Conservation (phyloP, 805 yeast species). For the Tetrapisispora namnaoensis region DNA sequence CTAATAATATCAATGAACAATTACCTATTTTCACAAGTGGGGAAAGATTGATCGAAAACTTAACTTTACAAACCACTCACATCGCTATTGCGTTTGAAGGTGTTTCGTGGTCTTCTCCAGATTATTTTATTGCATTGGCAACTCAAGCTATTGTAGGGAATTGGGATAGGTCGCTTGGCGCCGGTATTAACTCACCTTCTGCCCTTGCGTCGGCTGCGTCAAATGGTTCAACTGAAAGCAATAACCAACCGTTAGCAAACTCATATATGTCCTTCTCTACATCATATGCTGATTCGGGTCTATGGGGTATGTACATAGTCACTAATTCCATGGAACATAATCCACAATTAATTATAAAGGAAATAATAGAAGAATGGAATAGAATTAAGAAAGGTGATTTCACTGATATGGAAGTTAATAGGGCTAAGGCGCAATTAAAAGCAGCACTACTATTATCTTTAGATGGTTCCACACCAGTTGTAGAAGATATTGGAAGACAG, state of each 20-base stretch:
- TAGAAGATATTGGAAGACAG: constrained; percentile 97
- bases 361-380: constrained; percentile 79
- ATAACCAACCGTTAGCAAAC: constrained; percentile 59
- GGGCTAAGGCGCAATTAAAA: constrained; percentile 90
- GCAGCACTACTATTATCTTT: constrained; percentile 82
- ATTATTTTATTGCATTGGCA: constrained; percentile 88
- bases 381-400: constrained; percentile 72
- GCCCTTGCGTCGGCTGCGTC: constrained; percentile 57
- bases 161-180: constrained; percentile 90
- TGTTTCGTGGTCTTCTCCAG: constrained; percentile 93
- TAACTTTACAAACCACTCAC: constrained; percentile 77
- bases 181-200: constrained; percentile 77
- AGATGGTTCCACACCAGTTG: constrained; percentile 92
- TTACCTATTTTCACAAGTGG: constrained; percentile 77
- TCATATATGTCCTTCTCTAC: constrained; percentile 96
- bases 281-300: constrained; percentile 92
- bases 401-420: constrained; percentile 76
- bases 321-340: constrained; percentile 62
- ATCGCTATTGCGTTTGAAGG: constrained; percentile 96
- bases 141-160: constrained; percentile 96
- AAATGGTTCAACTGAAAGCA: constrained; percentile 34
- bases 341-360: constrained; percentile 58
- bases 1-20: constrained; percentile 22
- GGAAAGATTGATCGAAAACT: constrained; percentile 76
- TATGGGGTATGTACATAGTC: constrained; percentile 93